These are phyloP conservation scores for Babesia ovata DNA, from an alignment of 169 alveolate species.

Conservation along the genomic window DNA sequence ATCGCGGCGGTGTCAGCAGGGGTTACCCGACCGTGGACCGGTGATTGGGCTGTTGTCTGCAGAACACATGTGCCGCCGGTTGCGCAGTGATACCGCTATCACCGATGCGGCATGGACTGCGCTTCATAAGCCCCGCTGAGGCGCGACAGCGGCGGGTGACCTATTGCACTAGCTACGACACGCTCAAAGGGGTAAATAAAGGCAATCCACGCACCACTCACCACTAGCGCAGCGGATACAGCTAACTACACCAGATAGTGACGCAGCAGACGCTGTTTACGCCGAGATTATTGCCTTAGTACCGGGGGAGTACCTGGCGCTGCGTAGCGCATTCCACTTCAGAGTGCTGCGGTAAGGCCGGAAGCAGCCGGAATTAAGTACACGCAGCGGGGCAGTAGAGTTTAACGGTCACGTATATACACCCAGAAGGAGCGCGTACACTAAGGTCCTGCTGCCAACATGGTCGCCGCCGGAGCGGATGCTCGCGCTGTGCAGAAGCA, in stretches of 20 bases:
- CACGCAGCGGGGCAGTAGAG: slow-evolving; percentile 49
- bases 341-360: slow-evolving; percentile 53
- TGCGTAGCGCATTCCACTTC: slow-evolving; percentile 43
- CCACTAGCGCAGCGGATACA: slow-evolving; percentile 11
- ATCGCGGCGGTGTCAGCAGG: too few species aligned
- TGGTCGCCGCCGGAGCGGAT: slow-evolving; percentile 66
- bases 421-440: slow-evolving; percentile 7
- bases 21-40: too few species aligned
- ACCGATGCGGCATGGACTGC: slow-evolving; percentile 7
- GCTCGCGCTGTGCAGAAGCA: slow-evolving; percentile 42
- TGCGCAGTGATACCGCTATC: background rate
- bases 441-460: slow-evolving; percentile 43
- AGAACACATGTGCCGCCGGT: background rate
- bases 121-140: slow-evolving; percentile 14
- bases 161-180: background rate
- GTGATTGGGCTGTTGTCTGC: background rate
- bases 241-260: background rate
- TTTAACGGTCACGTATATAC: slow-evolving; percentile 56
- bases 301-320: slow-evolving; percentile 51
- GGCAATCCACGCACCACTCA: background rate
- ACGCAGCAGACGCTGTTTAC: background rate
- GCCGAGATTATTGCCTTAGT: slow-evolving; percentile 18
- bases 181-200: slow-evolving; percentile 14
- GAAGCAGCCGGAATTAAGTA: background rate
- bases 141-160: slow-evolving; percentile 21